A percentile compares a stretch with the other conserved stretches of the same genome.
Conservation (phyloP, 2,329 filamentous ascomycete genomes). For the Ophiognomonia clavigignenti-juglandacearum region DNA sequence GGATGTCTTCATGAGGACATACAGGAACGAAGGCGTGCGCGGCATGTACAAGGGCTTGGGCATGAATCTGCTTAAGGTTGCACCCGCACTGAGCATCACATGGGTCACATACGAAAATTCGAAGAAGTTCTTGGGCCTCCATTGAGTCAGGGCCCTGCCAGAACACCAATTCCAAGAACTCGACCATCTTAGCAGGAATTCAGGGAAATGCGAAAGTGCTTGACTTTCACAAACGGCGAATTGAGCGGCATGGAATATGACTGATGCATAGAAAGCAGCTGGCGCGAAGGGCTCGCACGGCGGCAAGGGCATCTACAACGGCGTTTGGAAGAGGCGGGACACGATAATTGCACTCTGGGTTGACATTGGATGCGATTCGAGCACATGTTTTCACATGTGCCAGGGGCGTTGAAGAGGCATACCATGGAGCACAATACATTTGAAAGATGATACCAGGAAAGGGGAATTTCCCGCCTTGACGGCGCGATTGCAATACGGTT, state of each 20-base stretch:
- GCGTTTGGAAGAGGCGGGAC: slow-evolving; percentile 7
- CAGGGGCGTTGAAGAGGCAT: slow-evolving; percentile 11
- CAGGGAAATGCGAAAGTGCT: no score
- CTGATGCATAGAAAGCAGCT: not conserved
- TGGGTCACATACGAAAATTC: slow-evolving; percentile 92
- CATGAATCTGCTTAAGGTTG: slow-evolving; percentile 93
- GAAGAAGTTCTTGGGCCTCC: slow-evolving; percentile 63
- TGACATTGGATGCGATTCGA: slow-evolving; percentile 11
- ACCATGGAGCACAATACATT: slow-evolving; percentile 1
- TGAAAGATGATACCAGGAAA: slow-evolving; percentile 13
- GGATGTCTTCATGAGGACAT: slow-evolving; percentile 81
- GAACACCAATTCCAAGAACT: not conserved
- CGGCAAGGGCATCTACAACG: slow-evolving; percentile 8
- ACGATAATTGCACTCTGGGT: slow-evolving; percentile 5
- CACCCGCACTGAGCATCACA: slow-evolving; percentile 90
- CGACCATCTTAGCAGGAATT: no score
- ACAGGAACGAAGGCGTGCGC: slow-evolving; percentile 74
- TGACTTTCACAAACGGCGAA: not conserved
- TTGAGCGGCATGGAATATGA: not conserved
- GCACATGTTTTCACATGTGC: slow-evolving; percentile 7
- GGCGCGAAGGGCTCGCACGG: slow-evolving; percentile 1
- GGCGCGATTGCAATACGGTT: no score
- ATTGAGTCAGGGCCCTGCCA: slow-evolving; percentile 24
- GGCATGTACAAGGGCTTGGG: slow-evolving; percentile 94
- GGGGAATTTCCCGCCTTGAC: no score